Conservation (phyloP, 2,329 filamentous ascomycete genomes). For the Nothophoma quercina region DNA sequence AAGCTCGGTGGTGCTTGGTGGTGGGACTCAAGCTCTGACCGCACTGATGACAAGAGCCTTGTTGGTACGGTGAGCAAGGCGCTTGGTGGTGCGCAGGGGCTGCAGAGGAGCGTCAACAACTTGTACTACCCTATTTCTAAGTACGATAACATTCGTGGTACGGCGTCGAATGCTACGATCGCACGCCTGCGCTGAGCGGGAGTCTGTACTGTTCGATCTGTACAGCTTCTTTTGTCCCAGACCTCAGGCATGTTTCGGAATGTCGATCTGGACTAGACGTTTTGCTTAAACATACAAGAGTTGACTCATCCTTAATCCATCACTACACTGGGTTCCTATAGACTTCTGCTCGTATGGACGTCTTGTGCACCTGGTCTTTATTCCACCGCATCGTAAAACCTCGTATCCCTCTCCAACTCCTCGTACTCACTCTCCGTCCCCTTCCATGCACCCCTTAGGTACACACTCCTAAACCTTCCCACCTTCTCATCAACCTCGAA, state of each 20-base stretch:
- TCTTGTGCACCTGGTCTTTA: neutral
- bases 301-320: no score
- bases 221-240: no score
- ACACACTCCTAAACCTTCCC: slow-evolving; percentile 33
- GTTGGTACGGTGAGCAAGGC: slow-evolving; percentile 25
- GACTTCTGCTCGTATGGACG: no score
- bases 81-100: slow-evolving; percentile 21
- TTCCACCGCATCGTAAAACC: slow-evolving; percentile 16
- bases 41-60: slow-evolving; percentile 29
- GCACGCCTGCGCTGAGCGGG: slow-evolving; percentile 1
- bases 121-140: slow-evolving; percentile 34
- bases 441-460: slow-evolving; percentile 23
- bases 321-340: no score
- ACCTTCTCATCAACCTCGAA: slow-evolving; percentile 26
- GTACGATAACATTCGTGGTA: slow-evolving; percentile 31
- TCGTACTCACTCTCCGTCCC: slow-evolving; percentile 36
- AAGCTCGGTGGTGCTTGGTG: slow-evolving; percentile 42
- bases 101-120: slow-evolving; percentile 22
- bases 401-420: slow-evolving; percentile 22
- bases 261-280: no score
- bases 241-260: no score
- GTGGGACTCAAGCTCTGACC: slow-evolving; percentile 40
- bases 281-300: no score
- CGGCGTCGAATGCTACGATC: neutral
- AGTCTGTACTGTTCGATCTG: no score